Percentiles rank a stretch among this genome's conserved stretches.
phyloP scores from a whole-genome alignment of 768 basidiomycete genomes.

The Boletellus sp. region DNA sequence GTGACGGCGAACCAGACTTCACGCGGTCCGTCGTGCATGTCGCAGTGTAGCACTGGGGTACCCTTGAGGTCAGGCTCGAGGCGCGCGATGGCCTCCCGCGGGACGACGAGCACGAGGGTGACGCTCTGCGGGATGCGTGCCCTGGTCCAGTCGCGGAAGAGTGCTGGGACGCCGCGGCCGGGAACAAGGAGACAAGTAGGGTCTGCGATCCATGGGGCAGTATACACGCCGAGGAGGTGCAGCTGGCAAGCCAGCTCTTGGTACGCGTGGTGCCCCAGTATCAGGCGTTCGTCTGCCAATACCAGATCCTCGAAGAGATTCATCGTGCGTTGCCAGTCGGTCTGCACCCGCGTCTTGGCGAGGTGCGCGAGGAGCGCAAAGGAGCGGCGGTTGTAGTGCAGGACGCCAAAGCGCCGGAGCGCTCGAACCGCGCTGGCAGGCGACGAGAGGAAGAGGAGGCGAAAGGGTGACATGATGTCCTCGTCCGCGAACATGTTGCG shows the following conservation, averaged over 20 bases:
- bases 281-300: constrained; percentile 7
- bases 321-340: constrained; percentile 45
- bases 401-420: constrained; percentile 10
- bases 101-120: constrained; percentile 32
- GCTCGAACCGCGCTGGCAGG: background rate
- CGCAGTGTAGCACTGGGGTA: constrained; percentile 20
- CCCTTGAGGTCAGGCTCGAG: constrained; percentile 7
- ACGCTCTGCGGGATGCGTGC: constrained; percentile 27
- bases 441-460: background rate
- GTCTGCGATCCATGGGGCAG: constrained; percentile 7
- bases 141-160: constrained; percentile 29
- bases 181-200: background rate
- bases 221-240: constrained; percentile 38
- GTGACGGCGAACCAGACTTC: constrained; percentile 18
- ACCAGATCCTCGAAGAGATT: constrained; percentile 24
- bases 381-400: constrained; percentile 47
- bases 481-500: constrained; percentile 28
- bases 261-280: constrained; percentile 29
- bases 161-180: background rate
- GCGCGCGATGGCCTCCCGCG: constrained; percentile 19
- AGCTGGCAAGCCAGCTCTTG: constrained; percentile 47
- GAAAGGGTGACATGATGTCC: background rate
- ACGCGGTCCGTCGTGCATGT: constrained; percentile 7
- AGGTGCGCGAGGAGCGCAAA: constrained; percentile 45
- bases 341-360: constrained; percentile 34